Evolutionary conservation across 495 filamentous ascomycete genomes (phyloP), one percentile per base, ranked within the genome.

Genomic region (Acidiella bohemica): DNA sequence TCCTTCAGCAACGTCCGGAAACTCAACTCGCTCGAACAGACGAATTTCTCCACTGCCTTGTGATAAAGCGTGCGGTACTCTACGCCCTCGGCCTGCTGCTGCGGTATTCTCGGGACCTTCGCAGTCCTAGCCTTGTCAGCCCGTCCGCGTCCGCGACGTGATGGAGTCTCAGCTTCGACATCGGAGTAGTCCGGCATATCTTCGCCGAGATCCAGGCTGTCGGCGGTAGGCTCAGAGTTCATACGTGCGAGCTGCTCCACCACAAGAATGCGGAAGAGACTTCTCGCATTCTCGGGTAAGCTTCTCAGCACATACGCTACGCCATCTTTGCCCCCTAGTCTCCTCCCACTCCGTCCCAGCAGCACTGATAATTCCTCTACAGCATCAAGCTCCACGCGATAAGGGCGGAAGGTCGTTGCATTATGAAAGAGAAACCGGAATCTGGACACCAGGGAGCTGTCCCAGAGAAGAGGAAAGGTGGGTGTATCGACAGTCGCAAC

Each of bases 1-100:
- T 97, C 90, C 63, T 95, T 96, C 53, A 97, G 57, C 59, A 97
- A 46, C 21, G 84, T 88, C 46, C 90, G 69, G 61, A 96, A 97
- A 51, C 78, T 84, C 75, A 94, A 85, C 67, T 97, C 90, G 43
- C 78, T 92, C 50, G 83, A 87, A 48, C 88, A 94, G 28, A 96
- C 86, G 59, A 97, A 94, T 56, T 95, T 85, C 61, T 93, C 88
- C 17, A 85, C 78, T 13, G 87, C 87, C 59, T 92, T 93, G 54
- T 90, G 85, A 62, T 96, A 97, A 40, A 96, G 63, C 47, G 81
- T 71, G 12, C 82, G 68, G 59, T 94, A 95, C 61, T 96, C 90
- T 22, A 97, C 73, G 1, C 81, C 81, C 13, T 59, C 55, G 36
- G 72, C 65, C 3, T 27, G 39, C 18, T 47, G 40, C 32, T 17